These are phyloP conservation scores for Camellia sinensis DNA, from an alignment of 148 eudicot species.

Conservation along the genomic window DNA sequence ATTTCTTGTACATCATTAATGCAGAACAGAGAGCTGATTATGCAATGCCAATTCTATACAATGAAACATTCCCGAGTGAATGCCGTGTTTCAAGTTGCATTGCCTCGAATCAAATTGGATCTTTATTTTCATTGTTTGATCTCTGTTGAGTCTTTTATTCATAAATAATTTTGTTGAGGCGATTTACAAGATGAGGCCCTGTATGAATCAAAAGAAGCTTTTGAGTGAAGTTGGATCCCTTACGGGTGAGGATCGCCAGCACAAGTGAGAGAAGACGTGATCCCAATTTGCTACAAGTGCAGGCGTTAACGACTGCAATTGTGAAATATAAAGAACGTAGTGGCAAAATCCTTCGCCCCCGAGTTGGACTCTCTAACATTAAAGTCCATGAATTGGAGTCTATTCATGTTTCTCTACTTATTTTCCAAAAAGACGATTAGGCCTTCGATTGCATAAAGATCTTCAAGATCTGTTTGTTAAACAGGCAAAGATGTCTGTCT, in stretches of 20 bases:
- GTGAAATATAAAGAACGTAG: slow-evolving; percentile 58
- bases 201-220: slow-evolving; percentile 70
- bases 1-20: not conserved
- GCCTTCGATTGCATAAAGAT: not conserved
- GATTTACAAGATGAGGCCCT: slow-evolving; percentile 74
- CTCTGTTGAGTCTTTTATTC: no score
- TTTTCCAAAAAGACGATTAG: not conserved
- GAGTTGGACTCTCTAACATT: slow-evolving; percentile 52
- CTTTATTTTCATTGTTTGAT: not conserved
- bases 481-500: slow-evolving; percentile 59
- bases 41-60: no score
- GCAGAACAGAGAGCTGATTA: no score
- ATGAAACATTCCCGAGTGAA: not conserved
- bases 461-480: not conserved
- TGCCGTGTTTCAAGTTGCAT: not conserved
- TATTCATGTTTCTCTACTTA: slow-evolving; percentile 6
- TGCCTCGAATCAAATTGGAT: not conserved
- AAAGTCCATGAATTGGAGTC: slow-evolving; percentile 76
- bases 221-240: no score
- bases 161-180: slow-evolving; percentile 30
- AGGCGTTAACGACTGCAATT: slow-evolving; percentile 54
- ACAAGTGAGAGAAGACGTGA: slow-evolving; percentile 86
- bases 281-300: slow-evolving; percentile 54
- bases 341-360: slow-evolving; percentile 57
- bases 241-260: slow-evolving; percentile 64